A percentile compares a stretch with the other conserved stretches of the same genome.
phyloP scores from a whole-genome alignment of 345 rosid genomes.

The Populus euphratica region DNA sequence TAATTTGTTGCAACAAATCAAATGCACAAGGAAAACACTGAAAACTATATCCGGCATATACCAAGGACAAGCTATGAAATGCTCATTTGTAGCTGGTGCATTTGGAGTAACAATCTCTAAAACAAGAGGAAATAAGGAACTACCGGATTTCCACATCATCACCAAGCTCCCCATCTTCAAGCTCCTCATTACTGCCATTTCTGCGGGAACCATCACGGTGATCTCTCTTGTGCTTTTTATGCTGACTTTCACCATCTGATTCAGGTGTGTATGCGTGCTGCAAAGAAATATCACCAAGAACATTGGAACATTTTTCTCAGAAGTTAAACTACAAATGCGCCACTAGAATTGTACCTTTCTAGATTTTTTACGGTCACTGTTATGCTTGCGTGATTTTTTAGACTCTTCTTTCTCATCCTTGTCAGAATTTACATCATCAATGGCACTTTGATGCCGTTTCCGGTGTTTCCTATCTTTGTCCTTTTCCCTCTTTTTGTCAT shows the following conservation, averaged over 20 bases:
- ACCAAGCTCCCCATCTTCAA: conserved; percentile 96
- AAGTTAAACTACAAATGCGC: conserved; percentile 1
- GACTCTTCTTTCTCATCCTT: conserved; percentile 77
- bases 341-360: conserved; percentile 54
- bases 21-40: neutral
- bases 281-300: conserved; percentile 12
- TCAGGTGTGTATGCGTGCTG: conserved; percentile 82
- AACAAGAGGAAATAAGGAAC: conserved; percentile 1
- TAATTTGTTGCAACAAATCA: neutral
- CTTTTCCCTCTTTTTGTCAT: conserved; percentile 75
- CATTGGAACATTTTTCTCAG: neutral
- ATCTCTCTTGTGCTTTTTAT: conserved; percentile 74
- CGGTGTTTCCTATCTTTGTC: conserved; percentile 78
- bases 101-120: neutral
- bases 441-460: conserved; percentile 66
- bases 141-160: conserved; percentile 82
- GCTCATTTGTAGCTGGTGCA: conserved; percentile 10
- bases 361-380: conserved; percentile 80
- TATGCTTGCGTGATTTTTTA: conserved; percentile 73
- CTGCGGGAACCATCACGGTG: conserved; percentile 64
- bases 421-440: conserved; percentile 76
- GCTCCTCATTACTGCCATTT: conserved; percentile 65
- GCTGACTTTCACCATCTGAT: conserved; percentile 73
- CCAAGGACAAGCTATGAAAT: neutral
- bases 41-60: conserved; percentile 1